A percentile compares a stretch with the other conserved stretches of the same genome.
Evolutionary conservation across 2,329 filamentous ascomycete species (phyloP).

Genomic region (Calonectria leucothoes): DNA sequence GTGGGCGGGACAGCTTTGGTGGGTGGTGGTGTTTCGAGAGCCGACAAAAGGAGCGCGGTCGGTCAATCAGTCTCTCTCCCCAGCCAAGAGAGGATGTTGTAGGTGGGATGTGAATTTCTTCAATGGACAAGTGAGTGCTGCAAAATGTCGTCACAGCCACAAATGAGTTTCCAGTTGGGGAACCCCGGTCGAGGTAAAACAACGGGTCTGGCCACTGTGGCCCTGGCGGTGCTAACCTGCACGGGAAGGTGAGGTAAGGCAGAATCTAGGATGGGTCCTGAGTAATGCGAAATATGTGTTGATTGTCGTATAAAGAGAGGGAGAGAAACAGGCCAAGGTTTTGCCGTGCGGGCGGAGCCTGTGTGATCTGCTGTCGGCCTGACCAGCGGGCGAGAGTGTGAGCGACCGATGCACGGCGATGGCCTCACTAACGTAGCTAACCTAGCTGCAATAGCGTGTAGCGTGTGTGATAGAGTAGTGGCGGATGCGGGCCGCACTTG

Average conservation of each 20-base stretch:
- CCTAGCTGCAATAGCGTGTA: too few relatives aligned
- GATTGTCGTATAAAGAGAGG: not conserved
- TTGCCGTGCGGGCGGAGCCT: not conserved
- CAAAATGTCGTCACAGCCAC: slow-evolving; percentile 2
- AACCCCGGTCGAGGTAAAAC: slow-evolving; percentile 1
- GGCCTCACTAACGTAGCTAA: too few relatives aligned
- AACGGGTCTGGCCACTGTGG: not conserved
- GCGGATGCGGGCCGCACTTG: not conserved
- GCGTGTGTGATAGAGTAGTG: too few relatives aligned
- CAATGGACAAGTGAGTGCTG: not conserved
- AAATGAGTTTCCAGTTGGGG: not conserved
- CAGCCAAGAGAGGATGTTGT: not conserved
- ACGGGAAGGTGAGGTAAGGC: slow-evolving; percentile 6
- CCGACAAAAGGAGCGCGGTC: not conserved
- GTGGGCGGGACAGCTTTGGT: not conserved
- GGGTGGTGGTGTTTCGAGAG: not conserved
- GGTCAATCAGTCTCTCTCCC: not conserved
- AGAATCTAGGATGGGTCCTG: not conserved
- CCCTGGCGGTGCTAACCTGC: not conserved
- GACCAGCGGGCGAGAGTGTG: not conserved
- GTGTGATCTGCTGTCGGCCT: not conserved
- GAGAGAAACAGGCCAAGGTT: not conserved
- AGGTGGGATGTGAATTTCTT: slow-evolving; percentile 7
- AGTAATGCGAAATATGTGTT: slow-evolving; percentile 6
- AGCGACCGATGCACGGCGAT: not conserved